Evolutionary conservation across 1,284 basidiomycete genomes (phyloP), one percentile per base, ranked within the genome.

Genomic region (Sutorius eximius): DNA sequence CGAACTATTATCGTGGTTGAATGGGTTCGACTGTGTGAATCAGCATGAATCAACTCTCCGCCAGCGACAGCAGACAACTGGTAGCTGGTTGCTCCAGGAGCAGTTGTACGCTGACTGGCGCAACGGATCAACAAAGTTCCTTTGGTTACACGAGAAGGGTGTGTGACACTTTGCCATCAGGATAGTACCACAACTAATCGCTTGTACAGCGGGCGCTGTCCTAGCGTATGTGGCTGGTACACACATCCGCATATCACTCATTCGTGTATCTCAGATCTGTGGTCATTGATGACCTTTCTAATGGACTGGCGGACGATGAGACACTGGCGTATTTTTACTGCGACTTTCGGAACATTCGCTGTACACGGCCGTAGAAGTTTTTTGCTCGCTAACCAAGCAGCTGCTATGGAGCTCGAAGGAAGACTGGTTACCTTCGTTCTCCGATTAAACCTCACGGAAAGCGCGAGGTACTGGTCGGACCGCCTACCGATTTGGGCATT

Each of bases 241-340:
- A n/a, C 7, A 7, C 7, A 2, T 10, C 9, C 20, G 10, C 43
- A 3, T n/a, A 20, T 16, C 15, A 43, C 3, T 10, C 16, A 11
- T 18, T 29, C n/a, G 45, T 18, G 5, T 1, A 2, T 5, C 3
- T 9, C 33, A 52, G 60, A 2, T 55, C 56, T 0, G 10, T 40
- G 7, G 46, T 59, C 11, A 49, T 58, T 12, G 56, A 54, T 5
- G 12, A 61, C 15, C 37, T 57, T 22, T n/a, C 12, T 2, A 10
- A 18, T 6, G 11, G 5, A 5, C 24, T 44, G 10, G 13, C 32
- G 9, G 29, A 24, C 3, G 30, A 30, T 11, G 43, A 44, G n/a
- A 29, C 16, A 1, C 22, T 61, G 2, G 49, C 38, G 10, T 61
- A 49, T 8, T 59, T 60, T 16, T 60, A 60, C 24, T 61, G 59